Conservation (phyloP, 2,329 filamentous ascomycete species). For the Talaromyces sp. region DNA sequence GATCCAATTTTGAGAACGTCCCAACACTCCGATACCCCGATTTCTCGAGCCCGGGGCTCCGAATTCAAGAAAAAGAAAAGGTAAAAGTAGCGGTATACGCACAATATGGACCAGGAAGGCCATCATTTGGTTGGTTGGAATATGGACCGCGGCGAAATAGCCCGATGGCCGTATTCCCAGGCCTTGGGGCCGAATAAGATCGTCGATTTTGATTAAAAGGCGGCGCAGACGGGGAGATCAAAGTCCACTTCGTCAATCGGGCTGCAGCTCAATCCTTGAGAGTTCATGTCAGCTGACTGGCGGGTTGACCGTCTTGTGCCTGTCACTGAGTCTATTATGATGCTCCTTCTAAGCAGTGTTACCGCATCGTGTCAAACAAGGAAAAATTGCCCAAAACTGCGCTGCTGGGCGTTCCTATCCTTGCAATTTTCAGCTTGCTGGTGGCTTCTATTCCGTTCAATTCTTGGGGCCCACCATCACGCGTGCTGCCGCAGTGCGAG, state of each 20-base stretch:
- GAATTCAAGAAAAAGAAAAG: neutral
- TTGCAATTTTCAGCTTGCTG: constrained; percentile 10
- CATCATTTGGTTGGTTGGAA: constrained; percentile 3
- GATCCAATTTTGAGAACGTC: neutral
- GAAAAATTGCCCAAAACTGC: neutral
- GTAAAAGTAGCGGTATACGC: neutral
- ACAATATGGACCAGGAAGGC: neutral
- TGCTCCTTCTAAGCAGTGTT: constrained; percentile 7
- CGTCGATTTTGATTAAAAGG: constrained; percentile 1
- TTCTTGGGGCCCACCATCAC: constrained; percentile 5
- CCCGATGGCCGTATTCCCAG: neutral
- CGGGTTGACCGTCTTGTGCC: neutral
- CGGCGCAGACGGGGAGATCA: constrained; percentile 6
- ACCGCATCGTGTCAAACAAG: constrained; percentile 4
- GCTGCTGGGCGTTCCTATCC: constrained; percentile 3
- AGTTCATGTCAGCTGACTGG: constrained; percentile 24
- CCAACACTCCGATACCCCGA: neutral
- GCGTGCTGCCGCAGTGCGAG: constrained; percentile 15
- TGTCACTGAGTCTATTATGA: neutral
- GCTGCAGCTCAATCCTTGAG: constrained; percentile 18
- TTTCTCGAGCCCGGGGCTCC: neutral
- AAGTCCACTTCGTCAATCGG: constrained; percentile 13
- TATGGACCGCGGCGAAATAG: constrained; percentile 1
- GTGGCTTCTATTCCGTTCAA: neutral
- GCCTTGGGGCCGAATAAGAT: constrained; percentile 13